Base-by-base conservation (phyloP, 2,329 filamentous ascomycete species). In the Cercospora beticola region DNA sequence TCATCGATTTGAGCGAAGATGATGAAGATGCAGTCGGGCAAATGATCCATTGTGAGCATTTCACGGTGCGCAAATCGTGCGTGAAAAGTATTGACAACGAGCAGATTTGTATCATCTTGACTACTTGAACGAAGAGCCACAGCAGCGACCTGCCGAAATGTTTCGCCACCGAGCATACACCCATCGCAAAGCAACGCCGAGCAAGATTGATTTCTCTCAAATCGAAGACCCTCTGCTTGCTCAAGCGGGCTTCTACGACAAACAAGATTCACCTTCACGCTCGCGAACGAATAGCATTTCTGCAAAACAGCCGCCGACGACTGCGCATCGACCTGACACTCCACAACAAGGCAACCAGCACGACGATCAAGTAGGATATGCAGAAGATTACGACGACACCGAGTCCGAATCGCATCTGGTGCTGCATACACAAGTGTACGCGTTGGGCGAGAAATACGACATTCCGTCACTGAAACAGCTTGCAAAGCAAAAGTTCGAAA, bases 401-500 rank as follows among this genome's bases (percentile, higher is more conserved):
- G 79, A 80, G 58, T 73, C 75, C 12, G 78, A 81, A 69, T 78
- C 82, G 5, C 78, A 83, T 72, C 78, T 84, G 5, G 70, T 84
- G 59, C 78, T 80, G 16, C 83, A 85, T 71, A 80, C 82, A 14
- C 81, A 81, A 63, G 81, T 85, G 46, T 85, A 85, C 73, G 82
- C 82, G 36, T 79, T 85, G 26, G 83, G 82, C 9, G 83, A 85
- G 74, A 85, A 85, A 78, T 85, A 84, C 74, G 82, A 82, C 70
- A 83, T 85, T 62, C 75, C 79, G 28, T 80, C 81, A 33, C 76
- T 85, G 49, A 85, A 85, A 74, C 73, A 77, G 8, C 77, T 85
- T 30, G 80, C 83, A 43, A 78, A 77, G 66, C 77, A 75, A 59
- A 85, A 85, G 72, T 85, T 84, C 72, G 79, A 82, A 49, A 77